Evolutionary conservation across 139 green algal species (phyloP), one percentile per base, ranked within the genome.

Genomic region (Chloropicon primus): DNA sequence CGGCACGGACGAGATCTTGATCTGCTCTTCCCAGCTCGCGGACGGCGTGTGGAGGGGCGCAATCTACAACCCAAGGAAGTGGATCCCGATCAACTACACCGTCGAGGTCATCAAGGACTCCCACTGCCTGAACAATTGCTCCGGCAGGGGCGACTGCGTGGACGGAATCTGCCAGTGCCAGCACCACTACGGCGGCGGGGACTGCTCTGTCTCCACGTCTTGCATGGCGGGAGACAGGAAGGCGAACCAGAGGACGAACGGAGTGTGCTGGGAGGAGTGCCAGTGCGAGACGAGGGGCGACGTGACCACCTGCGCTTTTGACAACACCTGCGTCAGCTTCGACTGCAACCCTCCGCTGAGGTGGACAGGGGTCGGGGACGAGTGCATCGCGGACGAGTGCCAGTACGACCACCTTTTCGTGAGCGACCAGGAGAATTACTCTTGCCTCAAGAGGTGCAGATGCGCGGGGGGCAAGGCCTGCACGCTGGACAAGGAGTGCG

Each of bases 121-220:
- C 41, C 41, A 62, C 25, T 78, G 74, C 74, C 25, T 29, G 1
- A 72, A 78, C 74, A 41, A 78, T 28, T 78, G 74, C 74, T 72
- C 22, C 27, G 2, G 22, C 5, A 28, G 27, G 27, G 74, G 74
- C 27, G 27, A 78, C 24, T 78, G 74, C 27, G 27, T 78, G 27
- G 27, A 72, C 21, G 74, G 74, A n/a, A 29, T 78, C 74, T 78
- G 74, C 74, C 26, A 72, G 21, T 78, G 74, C 74, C 24, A 78
- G 1, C 22, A 28, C 22, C 5, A 25, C 24, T 78, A 29, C 5
- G 21, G 21, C 2, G 74, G 74, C 5, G 24, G 27, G 25, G 27
- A 72, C 74, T 78, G 74, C 74, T 26, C 24, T 28, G 41, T 62
- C 41, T 62, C 41, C 10, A 62, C 41, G 17, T 62, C 41, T 62